These are phyloP conservation scores for Cordyceps javanica DNA, from an alignment of 2,329 filamentous ascomycete species.

Conservation along the genomic window DNA sequence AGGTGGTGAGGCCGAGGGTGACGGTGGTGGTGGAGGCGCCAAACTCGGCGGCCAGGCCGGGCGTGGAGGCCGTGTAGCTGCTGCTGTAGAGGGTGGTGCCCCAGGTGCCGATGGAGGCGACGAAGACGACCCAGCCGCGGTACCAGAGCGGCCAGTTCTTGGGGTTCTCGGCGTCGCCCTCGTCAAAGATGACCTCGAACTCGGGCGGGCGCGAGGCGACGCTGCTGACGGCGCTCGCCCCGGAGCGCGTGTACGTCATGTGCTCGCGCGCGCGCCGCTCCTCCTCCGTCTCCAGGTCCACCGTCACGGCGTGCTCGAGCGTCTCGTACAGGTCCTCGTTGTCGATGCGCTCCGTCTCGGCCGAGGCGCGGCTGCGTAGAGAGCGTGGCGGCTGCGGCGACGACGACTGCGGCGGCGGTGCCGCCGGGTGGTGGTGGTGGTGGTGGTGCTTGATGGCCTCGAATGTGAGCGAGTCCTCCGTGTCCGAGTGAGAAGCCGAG, in stretches of 20 bases:
- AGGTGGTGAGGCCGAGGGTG: constrained; percentile 72
- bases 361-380: constrained; percentile 7
- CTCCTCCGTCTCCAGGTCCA: constrained; percentile 29
- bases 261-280: constrained; percentile 39
- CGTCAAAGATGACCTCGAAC: constrained; percentile 69
- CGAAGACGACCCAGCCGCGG: constrained; percentile 37
- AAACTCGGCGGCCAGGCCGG: constrained; percentile 64
- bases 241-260: constrained; percentile 35
- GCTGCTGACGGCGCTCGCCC: constrained; percentile 33
- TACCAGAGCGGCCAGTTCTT: constrained; percentile 58
- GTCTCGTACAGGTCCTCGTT: constrained; percentile 23
- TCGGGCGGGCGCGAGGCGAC: constrained; percentile 43
- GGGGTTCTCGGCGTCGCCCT: constrained; percentile 57
- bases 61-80: constrained; percentile 67
- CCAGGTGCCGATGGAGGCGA: constrained; percentile 41
- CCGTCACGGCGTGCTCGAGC: constrained; percentile 28
- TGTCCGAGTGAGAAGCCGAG: neutral
- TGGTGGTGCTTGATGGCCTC: neutral
- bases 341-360: constrained; percentile 13
- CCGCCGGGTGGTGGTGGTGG: no score
- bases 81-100: constrained; percentile 67
- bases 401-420: no score
- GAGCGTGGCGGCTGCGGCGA: neutral
- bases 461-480: neutral
- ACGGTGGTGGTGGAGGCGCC: constrained; percentile 52